phyloP scores from a whole-genome alignment of 352 stramenopile genomes.

The Pythium scleroteichum region DNA sequence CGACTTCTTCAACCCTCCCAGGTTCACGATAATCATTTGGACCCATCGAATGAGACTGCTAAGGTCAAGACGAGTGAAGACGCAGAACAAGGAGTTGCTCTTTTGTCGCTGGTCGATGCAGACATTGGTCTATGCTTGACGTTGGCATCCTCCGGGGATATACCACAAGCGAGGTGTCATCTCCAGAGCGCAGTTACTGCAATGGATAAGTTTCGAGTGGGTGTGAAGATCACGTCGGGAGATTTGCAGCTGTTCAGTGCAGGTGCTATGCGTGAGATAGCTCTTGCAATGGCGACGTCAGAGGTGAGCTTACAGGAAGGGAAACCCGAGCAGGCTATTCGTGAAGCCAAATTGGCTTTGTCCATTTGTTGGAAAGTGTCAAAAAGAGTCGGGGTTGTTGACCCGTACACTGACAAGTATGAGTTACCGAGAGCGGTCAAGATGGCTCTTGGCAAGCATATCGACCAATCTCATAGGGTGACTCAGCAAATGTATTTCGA shows the following conservation, averaged over 20 bases:
- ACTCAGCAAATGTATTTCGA: constrained; percentile 53
- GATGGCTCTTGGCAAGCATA: constrained; percentile 19
- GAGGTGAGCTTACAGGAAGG: constrained; percentile 60
- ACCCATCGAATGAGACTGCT: background rate
- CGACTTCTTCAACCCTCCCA: constrained; percentile 29
- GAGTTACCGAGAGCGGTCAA: constrained; percentile 46
- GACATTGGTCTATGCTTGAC: constrained; percentile 25
- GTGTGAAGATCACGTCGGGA: constrained; percentile 13
- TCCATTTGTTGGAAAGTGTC: constrained; percentile 71
- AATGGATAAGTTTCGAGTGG: constrained; percentile 12
- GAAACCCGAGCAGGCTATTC: constrained; percentile 39
- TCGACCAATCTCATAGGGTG: constrained; percentile 15
- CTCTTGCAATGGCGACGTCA: constrained; percentile 50
- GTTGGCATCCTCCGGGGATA: background rate
- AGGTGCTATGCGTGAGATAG: constrained; percentile 47
- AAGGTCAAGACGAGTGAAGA: background rate
- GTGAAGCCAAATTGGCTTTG: constrained; percentile 56
- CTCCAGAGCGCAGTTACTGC: constrained; percentile 1
- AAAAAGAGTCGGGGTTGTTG: constrained; percentile 39
- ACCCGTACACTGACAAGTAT: constrained; percentile 25
- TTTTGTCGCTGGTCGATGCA: constrained; percentile 19
- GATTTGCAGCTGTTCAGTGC: constrained; percentile 19
- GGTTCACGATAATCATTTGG: background rate
- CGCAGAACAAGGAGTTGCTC: constrained; percentile 1
- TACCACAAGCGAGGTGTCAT: constrained; percentile 10